A percentile compares a stretch with the other conserved stretches of the same genome.
Evolutionary conservation across 768 basidiomycete genomes (phyloP).

Genomic region (Vararia minispora): DNA sequence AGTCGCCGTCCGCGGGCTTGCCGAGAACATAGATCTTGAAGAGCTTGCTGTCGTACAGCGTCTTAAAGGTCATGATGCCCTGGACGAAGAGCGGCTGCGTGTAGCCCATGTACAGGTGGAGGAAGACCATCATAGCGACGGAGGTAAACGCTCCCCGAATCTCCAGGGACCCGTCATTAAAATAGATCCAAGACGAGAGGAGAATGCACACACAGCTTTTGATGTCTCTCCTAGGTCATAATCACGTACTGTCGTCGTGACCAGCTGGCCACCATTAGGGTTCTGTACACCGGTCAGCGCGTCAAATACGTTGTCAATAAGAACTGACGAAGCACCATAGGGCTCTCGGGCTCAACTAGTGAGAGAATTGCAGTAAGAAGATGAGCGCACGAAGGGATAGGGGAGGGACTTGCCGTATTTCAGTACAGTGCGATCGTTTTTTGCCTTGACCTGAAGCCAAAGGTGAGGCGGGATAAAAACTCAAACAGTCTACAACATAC

Average conservation of each 20-base stretch:
- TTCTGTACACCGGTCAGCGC: conserved; percentile 26
- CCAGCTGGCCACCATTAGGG: conserved; percentile 57
- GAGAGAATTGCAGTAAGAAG: conserved; percentile 7
- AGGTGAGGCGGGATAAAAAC: conserved; percentile 1
- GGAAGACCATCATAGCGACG: conserved; percentile 80
- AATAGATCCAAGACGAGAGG: conserved; percentile 24
- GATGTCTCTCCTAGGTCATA: conserved; percentile 87
- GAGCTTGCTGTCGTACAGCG: conserved; percentile 75
- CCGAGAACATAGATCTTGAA: conserved; percentile 77
- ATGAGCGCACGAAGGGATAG: background rate
- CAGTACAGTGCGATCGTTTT: conserved; percentile 92
- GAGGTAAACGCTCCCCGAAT: conserved; percentile 61
- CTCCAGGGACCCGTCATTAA: conserved; percentile 20
- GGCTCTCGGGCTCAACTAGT: conserved; percentile 60
- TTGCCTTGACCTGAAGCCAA: conserved; percentile 64
- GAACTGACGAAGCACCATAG: conserved; percentile 48
- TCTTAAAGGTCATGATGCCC: conserved; percentile 90
- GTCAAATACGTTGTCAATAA: background rate
- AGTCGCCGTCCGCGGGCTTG: conserved; percentile 70
- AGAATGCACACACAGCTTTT: conserved; percentile 49
- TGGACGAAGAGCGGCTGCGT: conserved; percentile 96
- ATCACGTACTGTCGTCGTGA: conserved; percentile 88
- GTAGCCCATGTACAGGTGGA: conserved; percentile 92
- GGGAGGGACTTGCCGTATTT: conserved; percentile 67
- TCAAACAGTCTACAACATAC: conserved; percentile 29